Evolutionary conservation across 1,284 basidiomycete genomes (phyloP), one percentile per base, ranked within the genome.

Genomic region (Microbotryum saponariae): DNA sequence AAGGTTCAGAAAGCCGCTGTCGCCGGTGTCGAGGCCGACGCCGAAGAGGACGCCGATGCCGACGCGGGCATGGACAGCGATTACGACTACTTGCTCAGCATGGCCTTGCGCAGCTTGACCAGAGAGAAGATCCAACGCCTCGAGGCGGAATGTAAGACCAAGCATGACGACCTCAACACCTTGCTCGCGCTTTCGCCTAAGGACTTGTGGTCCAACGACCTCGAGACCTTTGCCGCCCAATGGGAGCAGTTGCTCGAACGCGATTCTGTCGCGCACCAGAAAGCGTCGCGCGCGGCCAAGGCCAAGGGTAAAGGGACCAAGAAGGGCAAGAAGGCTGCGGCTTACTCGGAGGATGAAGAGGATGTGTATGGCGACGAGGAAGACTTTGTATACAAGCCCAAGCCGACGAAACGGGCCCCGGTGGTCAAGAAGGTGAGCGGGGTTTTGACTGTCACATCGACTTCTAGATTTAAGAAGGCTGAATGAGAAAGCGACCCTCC

Each of bases 41-140:
- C 83, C 8, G 83, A 81, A 4, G 80, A 79, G n/a, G 67, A 69
- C 50, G 78, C 77, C n/a, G 76, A 78, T n/a, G 76, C 58, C n/a
- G 48, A 49, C 12, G 63, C 75, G 23, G 80, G 79, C 21, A 74
- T 77, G 6, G 75, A 80, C 21, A 82, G 82, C 48, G 96, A 97
- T 76, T 99, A 81, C 73, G 94, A 99, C 75, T 98, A 99, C 77
- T 77, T 98, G 63, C 79, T 99, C 63, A 85, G 88, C 31, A 98
- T 99, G 94, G 79, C 89, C 6, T 93, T 98, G 74, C 93, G 85
- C 80, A 97, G 86, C 77, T 79, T 98, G 78, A 98, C 96, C 1
- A 85, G 83, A 70, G 94, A 98, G 78, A 94, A 88, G 84, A 91
- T 88, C 61, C 23, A 80, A 72, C 51, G 16, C 23, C 29, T 20